Evolutionary conservation across 78 protist genomes (phyloP), one percentile per base, ranked within the genome.

Genomic region (slime mould (Dictyostelium discoideum)): DNA sequence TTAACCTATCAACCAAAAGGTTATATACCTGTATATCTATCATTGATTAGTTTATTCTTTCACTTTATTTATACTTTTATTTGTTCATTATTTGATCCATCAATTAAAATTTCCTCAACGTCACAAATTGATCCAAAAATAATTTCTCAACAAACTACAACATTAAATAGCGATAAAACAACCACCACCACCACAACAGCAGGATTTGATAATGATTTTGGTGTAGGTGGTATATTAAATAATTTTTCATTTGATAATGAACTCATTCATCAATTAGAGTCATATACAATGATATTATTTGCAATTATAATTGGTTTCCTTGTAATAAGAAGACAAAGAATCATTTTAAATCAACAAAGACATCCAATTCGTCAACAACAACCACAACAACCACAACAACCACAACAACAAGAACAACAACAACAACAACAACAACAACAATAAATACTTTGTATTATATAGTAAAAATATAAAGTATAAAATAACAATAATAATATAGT

Each of bases 21-120:
- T 26, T 95, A 48, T 63, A 29, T 93, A 13, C 98, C 98, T 0
- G 96, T 97, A 1, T 81, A 86, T 22, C 18, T 96, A 26, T 96
- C 98, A 37, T 46, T 98, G 54, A 48, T 87, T 1, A 87, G 89
- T 44, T 67, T 97, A 32, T 54, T 78, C 3, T 8, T 92, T 3
- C 97, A 96, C 26, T 95, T 69, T 46, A 0, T n/a, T 3, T 93
- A 84, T 67, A 10, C 26, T 7, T 90, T 48, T 37, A 29, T 90
- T 9, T 29, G 29, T 6, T 90, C 94, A 29, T 72, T 82, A 20
- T 63, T 90, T 50, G 63, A 90, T 72, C 89, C 89, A 63, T 13
- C 86, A 3, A 72, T 78, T 54, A 39, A 44, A 60, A 44, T 83
- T 2, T 78, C 84, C 1, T 5, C 44, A 13, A 5, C 37, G 2